Evolutionary conservation across 2,329 filamentous ascomycete species (phyloP).

Genomic region (Myriosclerotinia scirpicola): DNA sequence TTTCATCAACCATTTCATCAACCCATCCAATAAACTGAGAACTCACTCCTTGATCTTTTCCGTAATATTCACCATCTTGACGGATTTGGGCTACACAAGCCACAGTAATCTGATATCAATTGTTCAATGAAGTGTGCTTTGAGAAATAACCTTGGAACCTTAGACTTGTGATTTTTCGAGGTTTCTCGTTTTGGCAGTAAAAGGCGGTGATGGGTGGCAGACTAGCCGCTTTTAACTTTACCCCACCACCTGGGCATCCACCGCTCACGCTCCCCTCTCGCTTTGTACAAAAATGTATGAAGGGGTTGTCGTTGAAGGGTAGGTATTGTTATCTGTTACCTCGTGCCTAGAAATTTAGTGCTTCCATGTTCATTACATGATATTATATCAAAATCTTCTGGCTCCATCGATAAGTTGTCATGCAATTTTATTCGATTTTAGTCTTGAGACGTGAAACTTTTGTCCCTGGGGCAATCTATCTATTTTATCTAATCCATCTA

Average conservation of each 20-base stretch:
- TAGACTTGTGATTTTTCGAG: conserved; percentile 15
- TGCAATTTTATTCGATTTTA: neutral
- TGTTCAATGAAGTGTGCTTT: neutral
- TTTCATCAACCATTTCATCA: neutral
- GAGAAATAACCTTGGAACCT: neutral
- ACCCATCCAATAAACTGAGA: neutral
- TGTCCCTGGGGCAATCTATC: neutral
- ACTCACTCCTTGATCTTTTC: conserved; percentile 99
- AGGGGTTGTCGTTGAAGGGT: too few species aligned
- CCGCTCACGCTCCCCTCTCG: neutral
- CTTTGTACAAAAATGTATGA: too few species aligned
- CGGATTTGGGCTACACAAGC: conserved; percentile 25
- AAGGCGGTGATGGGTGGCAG: conserved; percentile 3
- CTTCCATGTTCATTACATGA: too few species aligned
- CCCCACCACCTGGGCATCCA: neutral
- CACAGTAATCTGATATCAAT: neutral
- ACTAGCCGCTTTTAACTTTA: neutral
- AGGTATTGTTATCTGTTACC: too few species aligned
- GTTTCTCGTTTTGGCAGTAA: conserved; percentile 3
- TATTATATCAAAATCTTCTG: too few species aligned
- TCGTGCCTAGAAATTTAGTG: too few species aligned
- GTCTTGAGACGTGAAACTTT: neutral
- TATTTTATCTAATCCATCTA: neutral
- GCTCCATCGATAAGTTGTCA: too few species aligned
- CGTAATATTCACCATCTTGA: conserved; percentile 96